Percentiles rank a stretch among this genome's conserved stretches.
These are phyloP conservation scores for Bonia amplexicaulis DNA, from an alignment of 176 grass and related monocot genomes.

Conservation along the genomic window DNA sequence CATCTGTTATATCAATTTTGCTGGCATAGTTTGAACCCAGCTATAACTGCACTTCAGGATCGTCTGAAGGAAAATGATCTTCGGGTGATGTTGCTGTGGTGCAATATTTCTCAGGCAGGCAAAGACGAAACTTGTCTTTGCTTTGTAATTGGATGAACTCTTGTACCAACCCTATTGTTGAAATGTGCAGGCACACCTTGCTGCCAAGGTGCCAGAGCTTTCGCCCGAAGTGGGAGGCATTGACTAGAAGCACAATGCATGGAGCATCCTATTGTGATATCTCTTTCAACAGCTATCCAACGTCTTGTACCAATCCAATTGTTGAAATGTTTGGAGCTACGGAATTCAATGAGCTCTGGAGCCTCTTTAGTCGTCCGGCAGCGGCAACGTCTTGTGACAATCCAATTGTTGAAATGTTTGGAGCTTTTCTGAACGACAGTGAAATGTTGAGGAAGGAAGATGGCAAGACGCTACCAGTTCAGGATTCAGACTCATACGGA, in stretches of 20 bases:
- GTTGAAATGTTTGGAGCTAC: too few species aligned
- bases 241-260: not conserved
- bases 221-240: not conserved
- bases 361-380: not conserved
- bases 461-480: not conserved
- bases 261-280: not conserved
- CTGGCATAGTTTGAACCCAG: constrained; percentile 70
- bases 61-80: constrained; percentile 85
- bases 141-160: not conserved
- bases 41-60: constrained; percentile 66
- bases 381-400: not conserved
- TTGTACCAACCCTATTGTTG: not conserved
- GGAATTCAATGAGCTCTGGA: not conserved
- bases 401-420: not conserved
- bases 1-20: constrained; percentile 6
- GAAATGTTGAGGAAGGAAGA: not conserved
- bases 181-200: not conserved
- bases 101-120: not conserved
- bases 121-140: constrained; percentile 1
- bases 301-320: too few species aligned
- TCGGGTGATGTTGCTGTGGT: constrained; percentile 48
- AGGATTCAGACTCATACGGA: not conserved
- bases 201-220: not conserved
- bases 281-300: not conserved
- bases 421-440: not conserved